Evolutionary conservation across 805 yeast species (phyloP).

Genomic region (Myxozyma sirexii): DNA sequence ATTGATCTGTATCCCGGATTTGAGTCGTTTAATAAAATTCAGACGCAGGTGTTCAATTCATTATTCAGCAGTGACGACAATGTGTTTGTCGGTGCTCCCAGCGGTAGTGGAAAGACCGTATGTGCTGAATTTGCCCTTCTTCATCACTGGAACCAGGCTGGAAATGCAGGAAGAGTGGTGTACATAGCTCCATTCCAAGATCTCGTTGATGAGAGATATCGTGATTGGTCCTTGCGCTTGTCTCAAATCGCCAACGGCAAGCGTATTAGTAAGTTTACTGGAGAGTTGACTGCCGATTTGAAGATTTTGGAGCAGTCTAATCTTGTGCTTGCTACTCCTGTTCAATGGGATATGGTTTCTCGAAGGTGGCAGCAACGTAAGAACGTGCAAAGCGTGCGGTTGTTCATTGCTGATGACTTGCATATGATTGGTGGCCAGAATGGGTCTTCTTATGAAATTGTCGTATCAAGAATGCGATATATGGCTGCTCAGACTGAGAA

Average conservation of each 20-base stretch:
- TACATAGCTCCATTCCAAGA: slow-evolving; percentile 70
- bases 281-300: slow-evolving; percentile 59
- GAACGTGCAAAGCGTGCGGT: slow-evolving; percentile 63
- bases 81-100: slow-evolving; percentile 68
- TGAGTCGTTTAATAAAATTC: slow-evolving; percentile 65
- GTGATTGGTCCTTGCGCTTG: slow-evolving; percentile 58
- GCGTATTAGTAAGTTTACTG: slow-evolving; percentile 57
- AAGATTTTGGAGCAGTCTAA: slow-evolving; percentile 61
- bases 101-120: slow-evolving; percentile 74
- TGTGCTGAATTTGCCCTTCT: slow-evolving; percentile 74
- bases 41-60: slow-evolving; percentile 68
- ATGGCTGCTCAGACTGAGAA: slow-evolving; percentile 67
- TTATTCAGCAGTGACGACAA: slow-evolving; percentile 62
- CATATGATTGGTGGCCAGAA: slow-evolving; percentile 63
- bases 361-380: slow-evolving; percentile 82
- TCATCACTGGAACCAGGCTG: slow-evolving; percentile 63
- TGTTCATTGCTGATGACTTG: slow-evolving; percentile 72
- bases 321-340: slow-evolving; percentile 75
- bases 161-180: slow-evolving; percentile 65
- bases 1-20: slow-evolving; percentile 51
- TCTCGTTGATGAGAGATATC: slow-evolving; percentile 51
- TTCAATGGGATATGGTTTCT: slow-evolving; percentile 70
- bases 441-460: slow-evolving; percentile 70
- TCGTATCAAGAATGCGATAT: slow-evolving; percentile 70
- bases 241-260: slow-evolving; percentile 59